These are phyloP conservation scores for Tricholoma bakamatsutake DNA, from an alignment of 768 basidiomycete genomes.

Conservation along the genomic window DNA sequence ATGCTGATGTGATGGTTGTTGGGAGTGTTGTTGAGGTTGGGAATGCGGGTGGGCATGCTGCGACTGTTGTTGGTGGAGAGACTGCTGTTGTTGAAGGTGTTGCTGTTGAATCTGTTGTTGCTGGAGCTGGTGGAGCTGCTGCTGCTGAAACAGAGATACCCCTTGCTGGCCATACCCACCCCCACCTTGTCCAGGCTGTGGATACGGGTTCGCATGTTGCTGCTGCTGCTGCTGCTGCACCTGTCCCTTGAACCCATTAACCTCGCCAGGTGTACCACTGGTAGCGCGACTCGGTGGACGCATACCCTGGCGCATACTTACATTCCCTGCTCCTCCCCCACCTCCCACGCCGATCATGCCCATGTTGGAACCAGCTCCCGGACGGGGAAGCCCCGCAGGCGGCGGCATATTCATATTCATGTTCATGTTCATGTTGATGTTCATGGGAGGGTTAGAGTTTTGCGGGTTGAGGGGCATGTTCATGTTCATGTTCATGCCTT, in stretches of 20 bases:
- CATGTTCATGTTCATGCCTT: not conserved
- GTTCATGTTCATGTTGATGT: not conserved
- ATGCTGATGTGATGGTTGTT: not conserved
- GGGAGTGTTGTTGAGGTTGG: not conserved
- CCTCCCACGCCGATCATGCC: not conserved
- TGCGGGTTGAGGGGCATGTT: slow-evolving; percentile 4
- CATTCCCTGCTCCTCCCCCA: no score
- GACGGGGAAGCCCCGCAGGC: slow-evolving; percentile 7
- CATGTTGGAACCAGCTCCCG: not conserved
- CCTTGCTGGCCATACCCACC: not conserved
- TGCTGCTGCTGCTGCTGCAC: no score
- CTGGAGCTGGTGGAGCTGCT: slow-evolving; percentile 3
- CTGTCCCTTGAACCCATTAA: slow-evolving; percentile 6
- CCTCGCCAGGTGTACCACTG: slow-evolving; percentile 6
- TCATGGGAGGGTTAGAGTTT: not conserved
- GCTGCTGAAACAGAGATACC: not conserved
- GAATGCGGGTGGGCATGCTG: slow-evolving; percentile 2
- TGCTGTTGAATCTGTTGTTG: slow-evolving; percentile 13
- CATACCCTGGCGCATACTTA: slow-evolving; percentile 4
- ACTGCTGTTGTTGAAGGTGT: not conserved
- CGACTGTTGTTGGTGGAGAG: slow-evolving; percentile 9
- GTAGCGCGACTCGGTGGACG: slow-evolving; percentile 13
- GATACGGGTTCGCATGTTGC: slow-evolving; percentile 1
- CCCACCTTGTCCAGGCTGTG: not conserved
- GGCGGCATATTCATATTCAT: slow-evolving; percentile 10